Conservation (phyloP, 495 filamentous ascomycete genomes). For the Friedmanniomyces endolithicus region DNA sequence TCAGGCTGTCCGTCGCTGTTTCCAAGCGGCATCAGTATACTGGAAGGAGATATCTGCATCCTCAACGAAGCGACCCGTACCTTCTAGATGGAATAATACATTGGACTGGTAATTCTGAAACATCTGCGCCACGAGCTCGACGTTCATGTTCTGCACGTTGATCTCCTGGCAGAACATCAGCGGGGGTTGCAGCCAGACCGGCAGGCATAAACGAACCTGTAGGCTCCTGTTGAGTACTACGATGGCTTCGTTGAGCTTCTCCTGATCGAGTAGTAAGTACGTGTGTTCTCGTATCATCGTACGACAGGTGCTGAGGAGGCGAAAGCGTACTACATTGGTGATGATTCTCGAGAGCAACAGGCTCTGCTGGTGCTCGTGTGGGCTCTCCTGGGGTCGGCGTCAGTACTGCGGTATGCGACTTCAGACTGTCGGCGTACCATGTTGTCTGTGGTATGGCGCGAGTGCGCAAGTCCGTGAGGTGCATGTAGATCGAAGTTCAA, state of each 20-base stretch:
- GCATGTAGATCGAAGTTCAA: too few relatives aligned
- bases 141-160: slow-evolving; percentile 97
- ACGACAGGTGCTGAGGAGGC: background rate
- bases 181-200: background rate
- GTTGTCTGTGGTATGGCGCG: background rate
- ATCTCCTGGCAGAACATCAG: slow-evolving; percentile 54
- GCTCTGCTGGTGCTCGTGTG: slow-evolving; percentile 94
- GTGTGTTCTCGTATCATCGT: background rate
- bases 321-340: slow-evolving; percentile 72
- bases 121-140: slow-evolving; percentile 96
- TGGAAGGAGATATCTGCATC: background rate
- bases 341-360: slow-evolving; percentile 88
- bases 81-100: slow-evolving; percentile 93
- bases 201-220: slow-evolving; percentile 44
- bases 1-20: slow-evolving; percentile 11
- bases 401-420: background rate
- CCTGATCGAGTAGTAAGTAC: slow-evolving; percentile 48
- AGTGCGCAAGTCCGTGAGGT: too few relatives aligned
- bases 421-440: background rate
- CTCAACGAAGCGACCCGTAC: slow-evolving; percentile 35
- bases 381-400: slow-evolving; percentile 57
- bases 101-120: slow-evolving; percentile 99
- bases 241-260: slow-evolving; percentile 93
- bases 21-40: background rate
- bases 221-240: slow-evolving; percentile 84